Conservation (phyloP, 2,329 filamentous ascomycete species). For the Pyrenochaeta sp. region DNA sequence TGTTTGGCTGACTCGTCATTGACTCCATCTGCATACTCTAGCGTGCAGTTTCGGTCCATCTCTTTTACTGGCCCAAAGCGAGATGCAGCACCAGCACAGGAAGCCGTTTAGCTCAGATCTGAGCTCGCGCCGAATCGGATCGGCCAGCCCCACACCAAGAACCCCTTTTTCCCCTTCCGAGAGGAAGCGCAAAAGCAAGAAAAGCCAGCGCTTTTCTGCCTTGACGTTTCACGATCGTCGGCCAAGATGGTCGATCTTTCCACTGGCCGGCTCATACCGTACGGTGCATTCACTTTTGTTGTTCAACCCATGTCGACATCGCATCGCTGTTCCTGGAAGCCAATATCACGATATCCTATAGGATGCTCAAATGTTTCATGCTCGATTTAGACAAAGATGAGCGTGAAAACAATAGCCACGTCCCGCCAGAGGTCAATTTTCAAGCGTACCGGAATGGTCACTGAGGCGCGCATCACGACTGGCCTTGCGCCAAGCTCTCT, state of each 20-base stretch:
- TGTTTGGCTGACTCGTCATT: constrained; percentile 26
- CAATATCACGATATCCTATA: constrained; percentile 3
- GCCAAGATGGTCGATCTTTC: constrained; percentile 1
- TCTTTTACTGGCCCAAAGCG: constrained; percentile 22
- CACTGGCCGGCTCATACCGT: not conserved
- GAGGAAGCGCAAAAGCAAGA: constrained; percentile 27
- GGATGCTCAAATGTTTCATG: constrained; percentile 12
- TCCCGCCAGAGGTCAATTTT: constrained; percentile 9
- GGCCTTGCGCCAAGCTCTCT: constrained; percentile 26
- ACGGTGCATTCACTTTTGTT: not conserved
- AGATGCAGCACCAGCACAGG: constrained; percentile 42
- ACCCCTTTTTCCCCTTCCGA: constrained; percentile 27
- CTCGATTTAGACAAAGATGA: constrained; percentile 2
- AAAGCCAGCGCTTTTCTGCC: constrained; percentile 14
- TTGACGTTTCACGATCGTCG: constrained; percentile 24
- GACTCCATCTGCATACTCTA: constrained; percentile 16
- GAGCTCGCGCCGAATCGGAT: constrained; percentile 45
- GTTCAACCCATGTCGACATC: constrained; percentile 9
- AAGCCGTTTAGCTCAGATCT: constrained; percentile 47
- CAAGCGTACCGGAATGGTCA: constrained; percentile 24
- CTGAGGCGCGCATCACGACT: constrained; percentile 31
- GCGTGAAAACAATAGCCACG: constrained; percentile 19
- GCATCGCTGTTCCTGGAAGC: constrained; percentile 4
- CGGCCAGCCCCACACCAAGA: constrained; percentile 40
- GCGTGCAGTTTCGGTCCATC: constrained; percentile 17